These are phyloP conservation scores for Sergeia podlipaevii DNA, from an alignment of 208 protist genomes.

Conservation along the genomic window DNA sequence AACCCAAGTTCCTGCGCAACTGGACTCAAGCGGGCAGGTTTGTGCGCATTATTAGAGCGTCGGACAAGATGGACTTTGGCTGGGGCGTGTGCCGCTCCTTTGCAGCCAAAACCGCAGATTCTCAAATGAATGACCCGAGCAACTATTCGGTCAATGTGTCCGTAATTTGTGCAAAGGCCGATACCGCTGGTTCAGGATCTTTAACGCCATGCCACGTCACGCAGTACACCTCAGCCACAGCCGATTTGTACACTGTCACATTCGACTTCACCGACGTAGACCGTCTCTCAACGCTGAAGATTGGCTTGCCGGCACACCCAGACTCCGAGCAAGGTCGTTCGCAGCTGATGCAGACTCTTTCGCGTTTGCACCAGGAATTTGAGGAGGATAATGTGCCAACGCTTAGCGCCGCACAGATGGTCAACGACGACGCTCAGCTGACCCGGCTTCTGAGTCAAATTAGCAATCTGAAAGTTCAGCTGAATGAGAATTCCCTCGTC, in stretches of 20 bases:
- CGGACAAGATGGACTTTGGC: constrained; percentile 66
- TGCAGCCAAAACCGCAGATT: constrained; percentile 45
- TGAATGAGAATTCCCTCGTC: constrained; percentile 61
- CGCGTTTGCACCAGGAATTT: constrained; percentile 69
- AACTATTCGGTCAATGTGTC: constrained; percentile 65
- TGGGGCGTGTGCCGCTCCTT: constrained; percentile 87
- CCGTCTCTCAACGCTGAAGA: constrained; percentile 65
- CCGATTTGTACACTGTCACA: constrained; percentile 79
- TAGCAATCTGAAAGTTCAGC: constrained; percentile 76
- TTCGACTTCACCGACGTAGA: constrained; percentile 86
- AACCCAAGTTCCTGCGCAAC: constrained; percentile 90
- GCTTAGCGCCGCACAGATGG: constrained; percentile 97
- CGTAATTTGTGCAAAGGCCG: constrained; percentile 80
- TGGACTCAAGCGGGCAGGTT: constrained; percentile 97
- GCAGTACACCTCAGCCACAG: constrained; percentile 75
- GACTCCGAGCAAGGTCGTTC: constrained; percentile 71
- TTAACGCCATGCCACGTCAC: constrained; percentile 73
- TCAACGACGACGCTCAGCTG: constrained; percentile 86
- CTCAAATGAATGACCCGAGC: constrained; percentile 56
- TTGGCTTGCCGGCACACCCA: constrained; percentile 71
- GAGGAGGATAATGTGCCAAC: constrained; percentile 76
- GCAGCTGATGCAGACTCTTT: constrained; percentile 77
- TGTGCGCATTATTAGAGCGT: constrained; percentile 68
- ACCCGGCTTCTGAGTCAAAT: constrained; percentile 79
- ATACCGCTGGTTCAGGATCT: constrained; percentile 21